Conservation (phyloP, 148 eudicot genomes). For the Amaranthus hypochondriacus region DNA sequence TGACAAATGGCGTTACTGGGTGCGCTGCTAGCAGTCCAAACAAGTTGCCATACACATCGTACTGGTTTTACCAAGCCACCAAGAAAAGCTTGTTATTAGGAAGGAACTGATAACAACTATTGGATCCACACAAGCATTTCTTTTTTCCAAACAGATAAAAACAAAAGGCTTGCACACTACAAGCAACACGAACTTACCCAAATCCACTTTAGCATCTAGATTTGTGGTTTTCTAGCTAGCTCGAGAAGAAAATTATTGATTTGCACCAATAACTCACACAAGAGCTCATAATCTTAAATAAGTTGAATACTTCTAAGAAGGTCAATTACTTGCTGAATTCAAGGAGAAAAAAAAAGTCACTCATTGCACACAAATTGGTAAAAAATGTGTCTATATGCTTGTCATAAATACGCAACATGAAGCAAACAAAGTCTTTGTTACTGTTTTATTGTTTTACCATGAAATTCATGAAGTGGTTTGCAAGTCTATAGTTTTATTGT, state of each 20-base stretch:
- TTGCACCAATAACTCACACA: too few relatives aligned
- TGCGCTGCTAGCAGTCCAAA: conserved; percentile 88
- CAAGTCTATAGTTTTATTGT: too few relatives aligned
- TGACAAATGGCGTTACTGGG: conserved; percentile 76
- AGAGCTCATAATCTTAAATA: too few relatives aligned
- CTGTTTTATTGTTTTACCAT: too few relatives aligned
- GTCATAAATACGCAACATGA: background rate
- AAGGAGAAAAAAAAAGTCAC: too few relatives aligned
- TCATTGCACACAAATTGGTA: background rate
- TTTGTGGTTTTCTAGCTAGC: too few relatives aligned
- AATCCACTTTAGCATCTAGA: too few relatives aligned
- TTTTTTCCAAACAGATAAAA: background rate
- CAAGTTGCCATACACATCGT: conserved; percentile 81
- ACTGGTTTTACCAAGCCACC: conserved; percentile 40
- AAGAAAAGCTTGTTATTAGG: conserved; percentile 23
- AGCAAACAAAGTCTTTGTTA: too few relatives aligned
- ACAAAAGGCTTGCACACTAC: background rate
- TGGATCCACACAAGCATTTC: background rate
- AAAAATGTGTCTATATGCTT: background rate
- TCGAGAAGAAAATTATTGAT: too few relatives aligned
- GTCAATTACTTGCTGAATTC: too few relatives aligned
- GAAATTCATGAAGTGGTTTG: too few relatives aligned
- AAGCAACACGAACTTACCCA: too few relatives aligned
- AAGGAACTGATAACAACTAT: background rate
- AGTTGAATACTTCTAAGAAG: background rate